These are phyloP conservation scores for Paraphaeosphaeria minitans DNA, from an alignment of 2,329 filamentous ascomycete genomes.

Conservation along the genomic window DNA sequence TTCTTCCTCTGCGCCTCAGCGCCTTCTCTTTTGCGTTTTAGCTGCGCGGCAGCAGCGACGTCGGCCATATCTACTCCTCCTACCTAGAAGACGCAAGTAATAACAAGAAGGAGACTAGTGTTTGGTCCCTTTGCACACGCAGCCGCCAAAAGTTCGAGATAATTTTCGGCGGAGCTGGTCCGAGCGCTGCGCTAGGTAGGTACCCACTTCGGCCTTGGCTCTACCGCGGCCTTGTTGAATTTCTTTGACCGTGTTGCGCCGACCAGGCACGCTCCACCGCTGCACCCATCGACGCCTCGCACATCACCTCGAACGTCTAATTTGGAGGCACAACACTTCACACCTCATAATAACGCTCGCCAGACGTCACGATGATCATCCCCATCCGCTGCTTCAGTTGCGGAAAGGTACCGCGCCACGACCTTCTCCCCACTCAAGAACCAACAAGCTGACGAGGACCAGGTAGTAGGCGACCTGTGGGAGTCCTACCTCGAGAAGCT, in stretches of 20 bases:
- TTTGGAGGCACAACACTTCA: constrained; percentile 15
- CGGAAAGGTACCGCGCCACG: constrained; percentile 74
- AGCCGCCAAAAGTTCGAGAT: constrained; percentile 25
- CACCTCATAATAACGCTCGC: background rate
- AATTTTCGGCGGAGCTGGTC: constrained; percentile 33
- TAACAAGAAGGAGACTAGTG: background rate
- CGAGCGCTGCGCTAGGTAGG: constrained; percentile 35
- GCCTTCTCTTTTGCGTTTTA: constrained; percentile 41
- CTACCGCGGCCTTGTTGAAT: constrained; percentile 26
- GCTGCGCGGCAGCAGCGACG: constrained; percentile 21
- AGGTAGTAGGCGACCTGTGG: constrained; percentile 98
- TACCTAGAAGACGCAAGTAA: background rate
- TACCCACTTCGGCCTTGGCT: constrained; percentile 29
- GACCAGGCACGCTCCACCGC: background rate
- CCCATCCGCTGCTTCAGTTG: constrained; percentile 98
- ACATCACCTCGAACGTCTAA: background rate
- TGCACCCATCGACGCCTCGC: constrained; percentile 3
- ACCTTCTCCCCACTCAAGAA: constrained; percentile 15
- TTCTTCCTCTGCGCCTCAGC: constrained; percentile 35
- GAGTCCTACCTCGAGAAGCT: constrained; percentile 91
- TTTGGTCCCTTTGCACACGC: background rate
- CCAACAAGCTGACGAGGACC: constrained; percentile 34
- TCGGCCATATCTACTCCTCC: constrained; percentile 29
- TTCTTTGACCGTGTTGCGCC: constrained; percentile 39
- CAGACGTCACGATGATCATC: constrained; percentile 83